These are phyloP conservation scores for Candida arabinofermentans DNA, from an alignment of 805 yeast species.

Conservation along the genomic window DNA sequence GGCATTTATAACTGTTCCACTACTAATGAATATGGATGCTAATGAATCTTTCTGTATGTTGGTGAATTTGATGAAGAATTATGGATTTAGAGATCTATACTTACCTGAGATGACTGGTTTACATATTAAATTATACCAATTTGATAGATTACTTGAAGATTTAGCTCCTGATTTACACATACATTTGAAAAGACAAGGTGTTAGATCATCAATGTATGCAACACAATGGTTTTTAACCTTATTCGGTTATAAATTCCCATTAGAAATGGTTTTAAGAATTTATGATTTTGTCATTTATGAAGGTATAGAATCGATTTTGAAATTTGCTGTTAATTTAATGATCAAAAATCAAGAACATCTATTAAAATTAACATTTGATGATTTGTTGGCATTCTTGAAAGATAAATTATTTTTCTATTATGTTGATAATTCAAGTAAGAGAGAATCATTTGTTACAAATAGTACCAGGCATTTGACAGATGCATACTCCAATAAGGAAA, in stretches of 20 bases:
- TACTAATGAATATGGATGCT: slow-evolving; percentile 75
- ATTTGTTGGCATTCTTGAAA: slow-evolving; percentile 70
- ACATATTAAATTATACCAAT: slow-evolving; percentile 79
- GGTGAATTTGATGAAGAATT: slow-evolving; percentile 78
- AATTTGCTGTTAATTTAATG: slow-evolving; percentile 82
- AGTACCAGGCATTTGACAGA: slow-evolving; percentile 12
- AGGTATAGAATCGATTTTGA: slow-evolving; percentile 82
- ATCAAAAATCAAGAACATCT: slow-evolving; percentile 58
- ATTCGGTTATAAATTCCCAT: slow-evolving; percentile 92
- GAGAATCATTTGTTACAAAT: slow-evolving; percentile 4
- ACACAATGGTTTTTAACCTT: slow-evolving; percentile 96
- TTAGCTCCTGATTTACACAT: slow-evolving; percentile 63
- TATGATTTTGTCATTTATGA: slow-evolving; percentile 87
- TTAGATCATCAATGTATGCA: slow-evolving; percentile 92
- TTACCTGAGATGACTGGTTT: slow-evolving; percentile 93
- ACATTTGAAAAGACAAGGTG: slow-evolving; percentile 82
- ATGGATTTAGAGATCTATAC: slow-evolving; percentile 73
- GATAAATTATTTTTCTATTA: slow-evolving; percentile 74
- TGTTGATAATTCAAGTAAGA: slow-evolving; percentile 34
- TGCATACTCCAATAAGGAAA: slow-evolving; percentile 14
- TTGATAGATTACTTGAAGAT: slow-evolving; percentile 83
- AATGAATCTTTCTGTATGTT: slow-evolving; percentile 81
- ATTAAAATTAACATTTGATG: slow-evolving; percentile 66
- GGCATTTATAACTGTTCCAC: slow-evolving; percentile 89
- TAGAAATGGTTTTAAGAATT: slow-evolving; percentile 80